Conservation (phyloP, 2,329 filamentous ascomycete genomes). For the Clarireedia hainanense region DNA sequence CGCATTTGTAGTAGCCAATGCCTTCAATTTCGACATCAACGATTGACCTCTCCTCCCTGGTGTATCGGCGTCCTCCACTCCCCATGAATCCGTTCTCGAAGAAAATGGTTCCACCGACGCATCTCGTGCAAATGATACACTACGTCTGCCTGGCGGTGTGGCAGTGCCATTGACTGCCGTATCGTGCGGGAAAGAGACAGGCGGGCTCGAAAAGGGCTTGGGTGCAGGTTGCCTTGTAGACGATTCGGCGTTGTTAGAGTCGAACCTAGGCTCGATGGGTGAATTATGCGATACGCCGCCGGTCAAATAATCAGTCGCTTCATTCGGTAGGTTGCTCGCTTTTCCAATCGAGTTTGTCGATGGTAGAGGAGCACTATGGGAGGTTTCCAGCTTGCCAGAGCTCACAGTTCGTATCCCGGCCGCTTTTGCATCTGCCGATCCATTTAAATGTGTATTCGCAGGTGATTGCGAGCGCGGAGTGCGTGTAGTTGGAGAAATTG, state of each 20-base stretch:
- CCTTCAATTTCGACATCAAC: constrained; percentile 72
- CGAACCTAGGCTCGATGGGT: background rate
- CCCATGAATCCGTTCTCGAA: constrained; percentile 54
- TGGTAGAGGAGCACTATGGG: constrained; percentile 11
- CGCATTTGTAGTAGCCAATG: constrained; percentile 51
- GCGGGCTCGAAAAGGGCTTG: constrained; percentile 13
- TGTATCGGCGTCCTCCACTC: constrained; percentile 51
- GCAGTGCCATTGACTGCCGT: constrained; percentile 19
- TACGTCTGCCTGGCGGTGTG: constrained; percentile 42
- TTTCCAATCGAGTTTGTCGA: constrained; percentile 12
- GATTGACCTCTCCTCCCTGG: constrained; percentile 52
- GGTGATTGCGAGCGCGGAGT: constrained; percentile 26
- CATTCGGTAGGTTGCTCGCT: constrained; percentile 13
- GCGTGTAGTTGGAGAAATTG: constrained; percentile 31
- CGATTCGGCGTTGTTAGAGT: background rate
- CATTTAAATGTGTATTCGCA: constrained; percentile 17
- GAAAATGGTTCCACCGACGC: constrained; percentile 39
- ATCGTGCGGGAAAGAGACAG: background rate
- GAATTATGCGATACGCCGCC: constrained; percentile 23
- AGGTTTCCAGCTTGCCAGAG: constrained; percentile 13
- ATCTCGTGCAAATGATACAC: constrained; percentile 67
- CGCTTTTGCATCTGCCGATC: constrained; percentile 18
- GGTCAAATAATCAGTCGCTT: constrained; percentile 29
- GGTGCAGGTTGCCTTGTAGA: background rate
- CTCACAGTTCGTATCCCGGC: constrained; percentile 24